Percentiles rank a stretch among this genome's conserved stretches.
Evolutionary conservation across 148 eudicot genomes (phyloP).

Genomic region (Persicaria tinctoria): DNA sequence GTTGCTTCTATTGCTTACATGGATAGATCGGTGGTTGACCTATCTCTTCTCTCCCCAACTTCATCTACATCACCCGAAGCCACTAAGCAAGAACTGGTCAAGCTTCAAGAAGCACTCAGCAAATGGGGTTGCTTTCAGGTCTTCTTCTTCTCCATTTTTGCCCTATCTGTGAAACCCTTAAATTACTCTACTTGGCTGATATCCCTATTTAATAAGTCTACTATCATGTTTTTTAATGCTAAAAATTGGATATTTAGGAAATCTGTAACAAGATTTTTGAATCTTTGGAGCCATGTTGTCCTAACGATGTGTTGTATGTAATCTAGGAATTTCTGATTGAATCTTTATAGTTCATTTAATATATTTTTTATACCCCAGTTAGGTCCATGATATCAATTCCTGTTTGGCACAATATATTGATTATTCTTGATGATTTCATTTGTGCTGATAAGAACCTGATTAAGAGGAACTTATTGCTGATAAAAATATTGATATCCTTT

Average conservation of each 20-base stretch:
- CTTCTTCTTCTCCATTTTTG: not conserved
- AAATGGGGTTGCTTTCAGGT: constrained; percentile 57
- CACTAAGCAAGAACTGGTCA: constrained; percentile 21
- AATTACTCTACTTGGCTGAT: not conserved
- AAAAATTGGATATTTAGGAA: not conserved
- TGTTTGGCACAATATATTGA: too few relatives aligned
- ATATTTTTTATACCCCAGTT: too few relatives aligned
- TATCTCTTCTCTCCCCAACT: constrained; percentile 3
- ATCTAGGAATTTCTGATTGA: not conserved
- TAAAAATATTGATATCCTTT: too few relatives aligned
- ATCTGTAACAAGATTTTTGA: not conserved
- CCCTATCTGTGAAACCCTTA: not conserved
- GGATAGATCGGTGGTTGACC: constrained; percentile 8
- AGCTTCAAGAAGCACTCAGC: constrained; percentile 38
- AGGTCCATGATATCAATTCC: too few relatives aligned
- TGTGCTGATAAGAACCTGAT: too few relatives aligned
- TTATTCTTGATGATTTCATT: too few relatives aligned
- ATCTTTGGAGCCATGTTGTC: not conserved
- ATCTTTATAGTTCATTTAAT: not conserved
- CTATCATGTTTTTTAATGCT: not conserved
- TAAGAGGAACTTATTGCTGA: too few relatives aligned
- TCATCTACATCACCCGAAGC: constrained; percentile 1
- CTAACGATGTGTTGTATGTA: not conserved
- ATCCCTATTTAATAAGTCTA: not conserved
- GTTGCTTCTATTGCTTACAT: constrained; percentile 9